Percentiles rank a stretch among this genome's conserved stretches.
Evolutionary conservation across 176 grass and related monocot species (phyloP).

Genomic region (Tuctoria greenei): DNA sequence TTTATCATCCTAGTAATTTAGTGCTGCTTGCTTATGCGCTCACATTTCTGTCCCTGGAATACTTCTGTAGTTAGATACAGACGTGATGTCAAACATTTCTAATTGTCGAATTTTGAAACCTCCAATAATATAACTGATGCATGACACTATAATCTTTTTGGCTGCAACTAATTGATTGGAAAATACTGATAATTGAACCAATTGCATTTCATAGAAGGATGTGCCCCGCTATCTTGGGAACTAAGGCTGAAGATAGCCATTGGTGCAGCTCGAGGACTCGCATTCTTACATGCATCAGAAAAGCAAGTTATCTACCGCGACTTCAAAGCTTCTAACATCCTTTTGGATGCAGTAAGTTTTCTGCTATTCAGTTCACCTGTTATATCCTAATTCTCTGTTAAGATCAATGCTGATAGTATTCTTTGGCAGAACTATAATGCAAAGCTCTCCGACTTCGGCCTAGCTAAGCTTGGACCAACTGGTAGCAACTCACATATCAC

Average conservation of each 20-base stretch:
- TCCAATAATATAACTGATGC: not conserved
- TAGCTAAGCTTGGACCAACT: slow-evolving; percentile 79
- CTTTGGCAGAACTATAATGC: slow-evolving; percentile 67
- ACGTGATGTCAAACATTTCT: not conserved
- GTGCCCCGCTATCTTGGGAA: slow-evolving; percentile 54
- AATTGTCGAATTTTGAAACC: not conserved
- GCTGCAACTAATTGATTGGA: not conserved
- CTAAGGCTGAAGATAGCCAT: slow-evolving; percentile 69
- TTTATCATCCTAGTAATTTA: not conserved
- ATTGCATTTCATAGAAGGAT: slow-evolving; percentile 46
- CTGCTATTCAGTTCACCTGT: not conserved
- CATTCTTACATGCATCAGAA: slow-evolving; percentile 74
- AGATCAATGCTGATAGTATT: not conserved
- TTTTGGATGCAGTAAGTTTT: slow-evolving; percentile 65
- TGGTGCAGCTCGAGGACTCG: slow-evolving; percentile 64
- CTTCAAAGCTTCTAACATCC: slow-evolving; percentile 75
- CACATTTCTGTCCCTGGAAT: not conserved
- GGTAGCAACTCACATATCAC: slow-evolving; percentile 87
- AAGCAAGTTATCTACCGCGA: slow-evolving; percentile 84
- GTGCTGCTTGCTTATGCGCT: not conserved
- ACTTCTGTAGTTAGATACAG: not conserved
- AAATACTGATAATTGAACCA: slow-evolving; percentile 9
- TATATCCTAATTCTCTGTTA: not conserved
- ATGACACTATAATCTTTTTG: not conserved
- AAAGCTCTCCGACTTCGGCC: slow-evolving; percentile 93